phyloP scores from a whole-genome alignment of 2,329 filamentous ascomycete species.

The Xylaria sp. region DNA sequence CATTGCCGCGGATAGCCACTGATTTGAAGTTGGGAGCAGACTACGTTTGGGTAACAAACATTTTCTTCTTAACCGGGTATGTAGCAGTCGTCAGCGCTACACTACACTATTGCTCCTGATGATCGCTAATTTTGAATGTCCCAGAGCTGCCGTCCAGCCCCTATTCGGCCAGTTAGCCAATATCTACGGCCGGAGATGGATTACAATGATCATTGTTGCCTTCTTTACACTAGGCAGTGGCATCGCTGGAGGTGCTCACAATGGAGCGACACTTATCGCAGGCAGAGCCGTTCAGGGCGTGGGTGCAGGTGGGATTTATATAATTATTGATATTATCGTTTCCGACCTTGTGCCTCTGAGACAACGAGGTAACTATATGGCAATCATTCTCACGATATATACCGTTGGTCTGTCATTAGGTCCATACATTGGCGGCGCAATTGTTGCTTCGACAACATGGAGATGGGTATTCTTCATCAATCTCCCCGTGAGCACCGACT shows the following conservation, averaged over 20 bases:
- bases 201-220: constrained; percentile 50
- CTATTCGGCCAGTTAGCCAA: constrained; percentile 57
- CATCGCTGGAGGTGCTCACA: constrained; percentile 55
- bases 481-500: constrained; percentile 40
- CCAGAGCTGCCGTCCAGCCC: constrained; percentile 49
- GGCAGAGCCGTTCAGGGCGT: constrained; percentile 56
- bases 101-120: neutral
- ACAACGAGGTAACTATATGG: constrained; percentile 11
- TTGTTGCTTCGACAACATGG: constrained; percentile 46
- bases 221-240: constrained; percentile 58
- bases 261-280: constrained; percentile 55
- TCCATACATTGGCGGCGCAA: constrained; percentile 41
- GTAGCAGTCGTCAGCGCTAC: neutral
- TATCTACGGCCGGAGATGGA: constrained; percentile 57
- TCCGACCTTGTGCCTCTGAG: constrained; percentile 23
- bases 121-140: constrained; percentile 15
- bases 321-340: constrained; percentile 20
- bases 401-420: constrained; percentile 5
- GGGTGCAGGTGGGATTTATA: constrained; percentile 37
- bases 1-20: constrained; percentile 4
- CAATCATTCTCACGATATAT: constrained; percentile 12
- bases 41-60: constrained; percentile 19
- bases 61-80: constrained; percentile 18
- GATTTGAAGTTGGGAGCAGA: constrained; percentile 1
- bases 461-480: constrained; percentile 56